A percentile compares a stretch with the other conserved stretches of the same genome.
Evolutionary conservation across 2,329 filamentous ascomycete species (phyloP).

Genomic region (Cercospora sp.): DNA sequence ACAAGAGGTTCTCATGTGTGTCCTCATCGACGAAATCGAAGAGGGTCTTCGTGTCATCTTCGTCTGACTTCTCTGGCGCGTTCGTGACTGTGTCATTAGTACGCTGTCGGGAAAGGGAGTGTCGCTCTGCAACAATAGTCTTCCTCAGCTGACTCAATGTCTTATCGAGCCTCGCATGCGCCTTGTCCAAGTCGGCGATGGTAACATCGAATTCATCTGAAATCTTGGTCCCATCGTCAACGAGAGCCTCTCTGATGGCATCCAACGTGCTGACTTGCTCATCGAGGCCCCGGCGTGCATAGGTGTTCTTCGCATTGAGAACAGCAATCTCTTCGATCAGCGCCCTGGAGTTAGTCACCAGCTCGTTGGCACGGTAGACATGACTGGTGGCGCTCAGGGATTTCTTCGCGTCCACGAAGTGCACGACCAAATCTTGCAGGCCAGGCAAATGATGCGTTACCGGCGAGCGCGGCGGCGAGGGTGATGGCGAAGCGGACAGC

Average conservation of each 20-base stretch:
- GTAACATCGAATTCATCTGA: conserved; percentile 48
- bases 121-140: conserved; percentile 64
- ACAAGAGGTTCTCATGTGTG: conserved; percentile 65
- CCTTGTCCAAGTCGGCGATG: conserved; percentile 58
- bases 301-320: conserved; percentile 57
- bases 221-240: conserved; percentile 45
- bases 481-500: conserved; percentile 23
- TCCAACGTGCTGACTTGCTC: conserved; percentile 49
- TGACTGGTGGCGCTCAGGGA: conserved; percentile 78
- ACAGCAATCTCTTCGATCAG: conserved; percentile 78
- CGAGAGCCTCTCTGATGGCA: conserved; percentile 47
- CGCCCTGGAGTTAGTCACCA: conserved; percentile 73
- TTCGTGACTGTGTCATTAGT: conserved; percentile 16
- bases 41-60: conserved; percentile 54
- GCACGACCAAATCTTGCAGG: conserved; percentile 77
- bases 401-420: conserved; percentile 84
- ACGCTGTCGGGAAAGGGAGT: conserved; percentile 54
- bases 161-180: conserved; percentile 63
- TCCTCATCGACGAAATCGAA: conserved; percentile 76
- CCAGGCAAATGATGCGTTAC: conserved; percentile 45
- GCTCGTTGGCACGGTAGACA: conserved; percentile 82
- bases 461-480: conserved; percentile 46
- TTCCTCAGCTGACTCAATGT: conserved; percentile 66
- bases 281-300: conserved; percentile 45
- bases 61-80: conserved; percentile 10